Percentiles rank a stretch among this genome's conserved stretches.
These are phyloP conservation scores for Suaeda aralocaspica DNA, from an alignment of 148 eudicot species.

Conservation along the genomic window DNA sequence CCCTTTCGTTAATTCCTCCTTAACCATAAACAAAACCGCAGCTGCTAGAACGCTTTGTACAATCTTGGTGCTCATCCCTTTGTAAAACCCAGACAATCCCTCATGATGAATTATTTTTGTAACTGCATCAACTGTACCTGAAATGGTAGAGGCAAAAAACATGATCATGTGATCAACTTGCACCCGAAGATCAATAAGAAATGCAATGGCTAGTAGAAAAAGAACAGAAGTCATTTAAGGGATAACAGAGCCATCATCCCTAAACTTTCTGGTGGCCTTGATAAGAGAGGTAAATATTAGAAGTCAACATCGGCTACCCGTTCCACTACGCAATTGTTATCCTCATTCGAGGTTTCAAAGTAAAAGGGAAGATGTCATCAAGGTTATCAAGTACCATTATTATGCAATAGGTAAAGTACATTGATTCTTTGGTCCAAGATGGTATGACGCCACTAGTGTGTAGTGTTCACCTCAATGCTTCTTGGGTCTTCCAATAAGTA, in stretches of 20 bases:
- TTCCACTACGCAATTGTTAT: not conserved
- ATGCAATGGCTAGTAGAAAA: not conserved
- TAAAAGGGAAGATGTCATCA: not conserved
- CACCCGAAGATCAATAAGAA: not conserved
- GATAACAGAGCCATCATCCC: not conserved
- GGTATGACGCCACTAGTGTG: too few species aligned
- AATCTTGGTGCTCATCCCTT: constrained; percentile 94
- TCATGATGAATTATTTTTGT: constrained; percentile 73
- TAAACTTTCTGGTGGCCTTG: not conserved
- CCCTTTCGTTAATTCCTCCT: constrained; percentile 86
- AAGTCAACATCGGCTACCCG: not conserved
- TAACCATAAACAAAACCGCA: constrained; percentile 87
- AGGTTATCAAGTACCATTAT: not conserved
- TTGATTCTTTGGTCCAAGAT: not conserved
- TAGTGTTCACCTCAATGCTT: not conserved
- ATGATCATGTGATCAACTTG: not conserved
- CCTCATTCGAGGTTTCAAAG: not conserved
- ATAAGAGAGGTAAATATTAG: not conserved
- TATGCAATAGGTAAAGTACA: not conserved
- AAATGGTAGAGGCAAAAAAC: not conserved
- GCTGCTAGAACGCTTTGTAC: constrained; percentile 95
- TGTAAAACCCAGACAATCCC: constrained; percentile 79
- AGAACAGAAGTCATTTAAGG: not conserved
- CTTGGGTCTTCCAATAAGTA: not conserved
- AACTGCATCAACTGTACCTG: constrained; percentile 85